These are phyloP conservation scores for Trichoderma sp. DNA, from an alignment of 2,329 filamentous ascomycete genomes.

Conservation along the genomic window DNA sequence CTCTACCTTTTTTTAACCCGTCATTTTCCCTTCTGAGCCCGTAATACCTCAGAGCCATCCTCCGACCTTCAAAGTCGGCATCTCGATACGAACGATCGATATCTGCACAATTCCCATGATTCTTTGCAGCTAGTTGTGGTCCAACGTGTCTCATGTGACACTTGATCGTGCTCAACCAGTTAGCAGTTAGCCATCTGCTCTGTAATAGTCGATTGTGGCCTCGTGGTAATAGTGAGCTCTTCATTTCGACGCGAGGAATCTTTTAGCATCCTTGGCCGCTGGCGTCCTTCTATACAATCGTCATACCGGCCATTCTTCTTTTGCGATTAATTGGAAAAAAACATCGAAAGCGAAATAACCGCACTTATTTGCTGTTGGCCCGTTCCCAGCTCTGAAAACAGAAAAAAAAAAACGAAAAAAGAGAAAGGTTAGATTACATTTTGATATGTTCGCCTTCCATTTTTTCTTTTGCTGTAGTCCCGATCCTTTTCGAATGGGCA, in stretches of 20 bases:
- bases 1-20: constrained; percentile 29
- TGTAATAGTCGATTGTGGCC: constrained; percentile 31
- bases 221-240: constrained; percentile 50
- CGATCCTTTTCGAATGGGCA: background rate
- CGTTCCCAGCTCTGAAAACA: background rate
- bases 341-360: constrained; percentile 6
- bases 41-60: constrained; percentile 30
- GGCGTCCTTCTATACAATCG: constrained; percentile 52
- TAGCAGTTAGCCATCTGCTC: constrained; percentile 22
- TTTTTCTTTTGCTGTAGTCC: background rate
- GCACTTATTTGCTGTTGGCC: constrained; percentile 3
- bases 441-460: background rate
- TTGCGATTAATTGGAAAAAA: background rate
- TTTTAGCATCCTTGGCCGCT: constrained; percentile 49
- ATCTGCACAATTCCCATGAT: constrained; percentile 34
- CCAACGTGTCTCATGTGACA: constrained; percentile 35
- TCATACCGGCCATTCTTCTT: constrained; percentile 15
- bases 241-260: constrained; percentile 39
- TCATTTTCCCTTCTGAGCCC: constrained; percentile 28
- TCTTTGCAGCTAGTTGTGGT: constrained; percentile 31
- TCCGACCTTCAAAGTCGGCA: constrained; percentile 21
- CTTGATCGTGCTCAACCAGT: constrained; percentile 29
- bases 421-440: constrained; percentile 7
- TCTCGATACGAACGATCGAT: constrained; percentile 25
- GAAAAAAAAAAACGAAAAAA: background rate